These are phyloP conservation scores for Telopea speciosissima DNA, from an alignment of 177 flowering plant genomes.

Conservation along the genomic window DNA sequence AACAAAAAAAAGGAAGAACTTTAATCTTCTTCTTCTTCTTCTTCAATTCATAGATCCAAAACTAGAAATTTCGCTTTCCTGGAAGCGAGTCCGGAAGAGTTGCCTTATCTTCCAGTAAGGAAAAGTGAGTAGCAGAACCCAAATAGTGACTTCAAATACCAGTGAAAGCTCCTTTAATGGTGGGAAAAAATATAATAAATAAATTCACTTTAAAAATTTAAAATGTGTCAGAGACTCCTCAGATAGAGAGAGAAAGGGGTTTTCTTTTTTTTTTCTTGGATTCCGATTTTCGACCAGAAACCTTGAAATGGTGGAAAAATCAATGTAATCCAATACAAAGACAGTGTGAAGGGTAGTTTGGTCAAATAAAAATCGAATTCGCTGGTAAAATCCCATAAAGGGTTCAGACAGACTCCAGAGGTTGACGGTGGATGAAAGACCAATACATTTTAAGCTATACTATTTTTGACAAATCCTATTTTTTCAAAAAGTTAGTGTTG, in stretches of 20 bases:
- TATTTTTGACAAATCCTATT: too few species aligned
- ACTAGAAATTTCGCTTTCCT: not conserved
- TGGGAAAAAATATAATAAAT: too few species aligned
- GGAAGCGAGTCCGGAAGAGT: too few species aligned
- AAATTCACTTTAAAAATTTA: not conserved
- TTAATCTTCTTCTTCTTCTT: not conserved
- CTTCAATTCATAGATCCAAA: not conserved
- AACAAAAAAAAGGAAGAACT: not conserved
- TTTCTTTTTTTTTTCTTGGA: too few species aligned
- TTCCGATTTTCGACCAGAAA: slow-evolving; percentile 22
- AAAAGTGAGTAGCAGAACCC: not conserved
- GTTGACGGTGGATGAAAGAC: too few species aligned
- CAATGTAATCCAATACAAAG: not conserved
- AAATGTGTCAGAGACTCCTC: slow-evolving; percentile 8
- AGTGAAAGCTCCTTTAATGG: not conserved
- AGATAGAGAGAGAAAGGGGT: slow-evolving; percentile 3
- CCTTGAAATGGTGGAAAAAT: slow-evolving; percentile 3
- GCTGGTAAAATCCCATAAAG: too few species aligned
- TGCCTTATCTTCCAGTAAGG: not conserved
- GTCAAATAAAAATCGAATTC: not conserved
- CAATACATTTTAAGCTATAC: too few species aligned
- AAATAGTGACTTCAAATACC: too few species aligned
- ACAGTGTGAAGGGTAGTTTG: slow-evolving; percentile 8
- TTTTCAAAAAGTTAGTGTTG: too few species aligned
- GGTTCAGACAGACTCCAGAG: too few species aligned